These are phyloP conservation scores for Colletotrichum acutatum DNA, from an alignment of 2,329 filamentous ascomycete genomes.

Conservation along the genomic window DNA sequence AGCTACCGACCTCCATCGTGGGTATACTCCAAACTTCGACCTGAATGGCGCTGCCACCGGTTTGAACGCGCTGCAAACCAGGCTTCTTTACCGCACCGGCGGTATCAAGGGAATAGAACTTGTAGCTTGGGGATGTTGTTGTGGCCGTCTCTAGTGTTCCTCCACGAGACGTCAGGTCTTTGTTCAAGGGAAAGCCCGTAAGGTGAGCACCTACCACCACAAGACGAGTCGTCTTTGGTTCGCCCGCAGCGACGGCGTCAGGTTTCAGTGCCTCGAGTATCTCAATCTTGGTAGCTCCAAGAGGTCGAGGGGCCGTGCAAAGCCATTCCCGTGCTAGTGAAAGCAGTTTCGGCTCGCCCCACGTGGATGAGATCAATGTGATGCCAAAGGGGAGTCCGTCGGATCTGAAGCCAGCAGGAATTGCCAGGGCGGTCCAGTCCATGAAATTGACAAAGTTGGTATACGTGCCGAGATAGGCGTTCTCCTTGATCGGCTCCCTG, in stretches of 20 bases:
- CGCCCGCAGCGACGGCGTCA: slow-evolving; percentile 34
- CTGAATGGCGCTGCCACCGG: slow-evolving; percentile 42
- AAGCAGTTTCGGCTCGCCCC: slow-evolving; percentile 48
- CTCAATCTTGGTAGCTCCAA: slow-evolving; percentile 44
- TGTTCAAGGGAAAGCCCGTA: slow-evolving; percentile 47
- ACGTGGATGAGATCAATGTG: slow-evolving; percentile 48
- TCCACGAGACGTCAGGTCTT: slow-evolving; percentile 45
- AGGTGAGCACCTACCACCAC: slow-evolving; percentile 50
- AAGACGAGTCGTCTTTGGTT: slow-evolving; percentile 30
- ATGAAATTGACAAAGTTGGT: slow-evolving; percentile 72
- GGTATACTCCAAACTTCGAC: slow-evolving; percentile 51
- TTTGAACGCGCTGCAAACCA: slow-evolving; percentile 43
- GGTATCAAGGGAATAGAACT: slow-evolving; percentile 42
- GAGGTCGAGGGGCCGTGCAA: slow-evolving; percentile 30
- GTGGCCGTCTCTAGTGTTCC: slow-evolving; percentile 41
- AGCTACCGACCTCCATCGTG: slow-evolving; percentile 41
- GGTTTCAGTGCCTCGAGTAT: slow-evolving; percentile 16
- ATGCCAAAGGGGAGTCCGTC: slow-evolving; percentile 52
- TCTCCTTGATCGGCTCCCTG: slow-evolving; percentile 62
- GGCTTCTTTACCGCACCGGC: slow-evolving; percentile 42
- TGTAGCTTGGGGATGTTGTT: slow-evolving; percentile 44
- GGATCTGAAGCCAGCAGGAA: slow-evolving; percentile 59
- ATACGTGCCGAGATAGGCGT: slow-evolving; percentile 64
- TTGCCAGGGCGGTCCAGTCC: slow-evolving; percentile 63
- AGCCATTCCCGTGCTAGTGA: slow-evolving; percentile 44